Evolutionary conservation across 2,329 filamentous ascomycete genomes (phyloP), one percentile per base, ranked within the genome.

Genomic region (Arthrobotrys iridis): DNA sequence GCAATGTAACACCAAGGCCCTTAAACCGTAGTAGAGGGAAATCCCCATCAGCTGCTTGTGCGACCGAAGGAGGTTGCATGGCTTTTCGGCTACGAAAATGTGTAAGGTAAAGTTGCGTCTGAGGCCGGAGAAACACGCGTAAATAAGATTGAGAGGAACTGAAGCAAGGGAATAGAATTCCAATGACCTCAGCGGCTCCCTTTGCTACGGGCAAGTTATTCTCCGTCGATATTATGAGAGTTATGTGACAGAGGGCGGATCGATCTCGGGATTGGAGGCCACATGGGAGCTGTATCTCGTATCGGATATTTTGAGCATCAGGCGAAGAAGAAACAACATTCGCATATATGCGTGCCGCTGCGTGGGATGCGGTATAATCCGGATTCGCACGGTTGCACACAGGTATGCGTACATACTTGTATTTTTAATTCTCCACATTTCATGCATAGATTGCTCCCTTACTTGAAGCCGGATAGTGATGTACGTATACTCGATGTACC

Each of bases 131-230:
- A 20, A 2, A 72, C 60, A 58, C 45, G 52, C 68, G 58, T 43
- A 30, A 40, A 30, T n/a, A 48, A 15, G 48, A 52, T 40, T 59
- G 41, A 59, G 40, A 62, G 33, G 40, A 20, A 60, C 65, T 62
- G 65, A 74, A 63, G 70, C 70, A 74, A 67, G 70, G 70, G 70
- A 55, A 50, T 26, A 35, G 50, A 43, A 46, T 30, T n/a, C 52
- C 52, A 66, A 74, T 74, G 70, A 74, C 70, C 62, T 74, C 70
- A 67, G 70, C 55, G 70, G 70, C 70, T 73, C 55, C 48, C 33
- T 43, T 46, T 48, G 67, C 28, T 48, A 58, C 58, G 67, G 59
- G 22, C 35, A 50, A 48, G 45, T n/a, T 57, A 48, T 33, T 46
- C 58, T 64, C 58, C 55, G 65, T 60, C 22, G 22, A 70, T 45